These are phyloP conservation scores for Zymoseptoria crescenta DNA, from an alignment of 2,329 filamentous ascomycete species.

Conservation along the genomic window DNA sequence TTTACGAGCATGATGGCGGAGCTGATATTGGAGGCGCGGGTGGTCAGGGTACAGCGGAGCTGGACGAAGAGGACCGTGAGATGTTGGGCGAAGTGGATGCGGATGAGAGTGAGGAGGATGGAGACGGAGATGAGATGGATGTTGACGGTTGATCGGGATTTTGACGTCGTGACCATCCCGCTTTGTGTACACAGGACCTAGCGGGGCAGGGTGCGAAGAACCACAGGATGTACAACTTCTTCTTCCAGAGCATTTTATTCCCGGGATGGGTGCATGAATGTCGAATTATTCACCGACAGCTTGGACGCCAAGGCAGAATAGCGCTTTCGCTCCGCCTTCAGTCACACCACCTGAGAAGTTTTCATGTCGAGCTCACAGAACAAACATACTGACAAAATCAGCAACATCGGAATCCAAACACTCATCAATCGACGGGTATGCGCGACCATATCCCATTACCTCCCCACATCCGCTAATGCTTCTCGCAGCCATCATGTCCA, in stretches of 20 bases:
- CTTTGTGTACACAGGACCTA: background rate
- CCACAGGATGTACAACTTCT: background rate
- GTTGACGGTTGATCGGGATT: background rate
- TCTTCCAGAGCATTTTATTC: background rate
- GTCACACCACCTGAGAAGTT: background rate
- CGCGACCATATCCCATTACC: background rate
- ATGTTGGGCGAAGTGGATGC: constrained; percentile 31
- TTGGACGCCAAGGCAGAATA: background rate
- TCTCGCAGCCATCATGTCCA: background rate
- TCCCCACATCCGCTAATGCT: background rate
- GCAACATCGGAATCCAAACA: background rate
- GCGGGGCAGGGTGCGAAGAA: background rate
- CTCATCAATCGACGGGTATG: background rate
- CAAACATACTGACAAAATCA: background rate
- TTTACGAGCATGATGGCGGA: constrained; percentile 20
- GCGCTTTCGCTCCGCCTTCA: background rate
- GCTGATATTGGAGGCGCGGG: background rate
- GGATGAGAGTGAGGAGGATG: constrained; percentile 26
- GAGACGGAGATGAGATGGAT: background rate
- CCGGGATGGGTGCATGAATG: too few species aligned
- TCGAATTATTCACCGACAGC: background rate
- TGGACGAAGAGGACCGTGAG: constrained; percentile 33
- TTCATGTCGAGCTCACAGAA: background rate
- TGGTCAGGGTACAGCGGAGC: constrained; percentile 13
- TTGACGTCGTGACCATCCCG: background rate